Conservation (phyloP, 2,329 filamentous ascomycete genomes). For the Botryosphaeria agaves region DNA sequence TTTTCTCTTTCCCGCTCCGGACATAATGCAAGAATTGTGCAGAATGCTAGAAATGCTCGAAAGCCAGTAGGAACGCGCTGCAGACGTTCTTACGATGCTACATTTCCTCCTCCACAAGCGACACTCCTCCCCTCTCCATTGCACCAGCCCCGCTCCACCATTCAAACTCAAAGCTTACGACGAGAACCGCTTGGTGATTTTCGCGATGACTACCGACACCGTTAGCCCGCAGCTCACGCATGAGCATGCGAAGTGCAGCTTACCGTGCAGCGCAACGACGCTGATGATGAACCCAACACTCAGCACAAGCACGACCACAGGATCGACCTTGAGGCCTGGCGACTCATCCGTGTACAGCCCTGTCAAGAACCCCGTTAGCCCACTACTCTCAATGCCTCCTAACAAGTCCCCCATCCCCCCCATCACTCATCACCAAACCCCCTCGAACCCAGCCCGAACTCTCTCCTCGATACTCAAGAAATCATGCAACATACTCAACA, state of each 20-base stretch:
- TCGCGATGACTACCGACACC: slow-evolving; percentile 60
- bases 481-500: slow-evolving; percentile 62
- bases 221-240: slow-evolving; percentile 8
- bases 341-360: slow-evolving; percentile 97
- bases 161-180: no score
- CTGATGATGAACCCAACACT: slow-evolving; percentile 98
- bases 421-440: slow-evolving; percentile 1
- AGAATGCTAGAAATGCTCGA: no score
- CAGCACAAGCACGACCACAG: slow-evolving; percentile 89
- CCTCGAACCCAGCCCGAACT: slow-evolving; percentile 1
- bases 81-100: no score
- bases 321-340: slow-evolving; percentile 92
- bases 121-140: no score
- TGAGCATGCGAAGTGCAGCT: slow-evolving; percentile 18
- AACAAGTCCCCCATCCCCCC: not conserved
- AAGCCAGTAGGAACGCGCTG: no score
- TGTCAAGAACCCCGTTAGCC: slow-evolving; percentile 16
- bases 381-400: slow-evolving; percentile 1
- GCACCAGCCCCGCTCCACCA: no score
- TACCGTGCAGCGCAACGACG: slow-evolving; percentile 94
- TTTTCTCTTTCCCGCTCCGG: no score
- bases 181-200: slow-evolving; percentile 78
- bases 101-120: no score
- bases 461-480: not conserved
- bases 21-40: no score